Conservation (phyloP, 441 rosid genomes). For the Brassica hybrid region DNA sequence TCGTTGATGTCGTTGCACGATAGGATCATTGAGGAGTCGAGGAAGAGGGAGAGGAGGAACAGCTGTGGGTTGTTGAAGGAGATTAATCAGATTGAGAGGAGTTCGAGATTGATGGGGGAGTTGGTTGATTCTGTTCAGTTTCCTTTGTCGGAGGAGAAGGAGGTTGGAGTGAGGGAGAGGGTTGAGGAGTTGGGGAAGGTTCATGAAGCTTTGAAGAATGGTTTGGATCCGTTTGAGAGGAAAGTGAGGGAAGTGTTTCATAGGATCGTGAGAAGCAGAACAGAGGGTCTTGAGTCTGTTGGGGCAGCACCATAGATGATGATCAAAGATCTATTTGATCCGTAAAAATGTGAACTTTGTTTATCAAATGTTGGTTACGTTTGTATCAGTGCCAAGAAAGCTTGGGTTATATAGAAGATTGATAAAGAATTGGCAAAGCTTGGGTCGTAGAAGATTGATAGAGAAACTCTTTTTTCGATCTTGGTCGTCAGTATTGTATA, state of each 20-base stretch:
- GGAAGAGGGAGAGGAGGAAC: conserved; percentile 76
- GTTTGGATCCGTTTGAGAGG: conserved; percentile 76
- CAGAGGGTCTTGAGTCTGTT: conserved; percentile 70
- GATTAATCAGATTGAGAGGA: conserved; percentile 73
- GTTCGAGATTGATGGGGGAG: conserved; percentile 63
- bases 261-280: conserved; percentile 79
- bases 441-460: neutral
- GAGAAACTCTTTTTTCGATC: neutral
- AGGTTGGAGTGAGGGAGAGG: conserved; percentile 58
- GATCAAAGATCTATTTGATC: neutral
- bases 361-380: neutral
- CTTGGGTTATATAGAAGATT: neutral
- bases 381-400: neutral
- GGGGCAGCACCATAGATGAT: conserved; percentile 35
- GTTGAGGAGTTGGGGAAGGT: conserved; percentile 62
- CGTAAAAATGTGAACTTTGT: neutral
- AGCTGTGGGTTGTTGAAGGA: conserved; percentile 83
- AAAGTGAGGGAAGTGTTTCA: conserved; percentile 86
- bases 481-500: neutral
- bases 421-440: neutral
- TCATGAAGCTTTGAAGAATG: conserved; percentile 58
- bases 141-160: conserved; percentile 72
- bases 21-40: conserved; percentile 77
- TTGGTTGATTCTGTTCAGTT: conserved; percentile 70
- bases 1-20: conserved; percentile 67